Evolutionary conservation across 1,284 basidiomycete species (phyloP).

Genomic region (Moesziomyces globuligerus): DNA sequence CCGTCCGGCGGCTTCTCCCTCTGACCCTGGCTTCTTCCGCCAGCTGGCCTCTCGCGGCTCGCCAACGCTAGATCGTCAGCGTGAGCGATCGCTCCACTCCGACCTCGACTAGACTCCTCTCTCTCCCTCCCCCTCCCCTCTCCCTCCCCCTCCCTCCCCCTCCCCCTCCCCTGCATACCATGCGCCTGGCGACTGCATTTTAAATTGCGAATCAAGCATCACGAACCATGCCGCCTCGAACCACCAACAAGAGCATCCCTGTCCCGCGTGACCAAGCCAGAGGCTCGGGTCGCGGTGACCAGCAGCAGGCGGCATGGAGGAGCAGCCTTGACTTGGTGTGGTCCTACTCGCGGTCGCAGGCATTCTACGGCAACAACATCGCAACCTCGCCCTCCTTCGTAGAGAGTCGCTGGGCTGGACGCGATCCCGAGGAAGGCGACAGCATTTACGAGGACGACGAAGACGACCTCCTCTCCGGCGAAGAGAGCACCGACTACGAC

Average conservation of each 20-base stretch:
- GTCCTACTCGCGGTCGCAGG: constrained; percentile 66
- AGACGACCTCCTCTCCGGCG: constrained; percentile 37
- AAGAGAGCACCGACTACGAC: constrained; percentile 23
- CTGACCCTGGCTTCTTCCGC: too few relatives aligned
- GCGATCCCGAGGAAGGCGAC: constrained; percentile 57
- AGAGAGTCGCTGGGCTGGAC: constrained; percentile 60
- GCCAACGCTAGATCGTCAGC: too few relatives aligned
- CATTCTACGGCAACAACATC: constrained; percentile 66
- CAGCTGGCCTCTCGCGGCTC: too few relatives aligned
- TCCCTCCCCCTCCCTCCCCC: background rate
- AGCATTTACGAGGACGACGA: constrained; percentile 52
- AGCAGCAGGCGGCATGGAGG: constrained; percentile 56
- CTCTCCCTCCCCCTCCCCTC: too few relatives aligned
- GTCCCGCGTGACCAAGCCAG: constrained; percentile 35
- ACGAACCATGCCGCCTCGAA: constrained; percentile 22
- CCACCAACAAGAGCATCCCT: constrained; percentile 29
- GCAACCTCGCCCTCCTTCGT: constrained; percentile 64
- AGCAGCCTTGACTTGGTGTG: constrained; percentile 61
- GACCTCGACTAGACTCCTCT: background rate
- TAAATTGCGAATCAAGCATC: background rate
- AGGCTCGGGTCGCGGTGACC: constrained; percentile 14
- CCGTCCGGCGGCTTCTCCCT: too few relatives aligned
- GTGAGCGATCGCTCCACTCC: too few relatives aligned
- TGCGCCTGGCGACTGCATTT: constrained; percentile 2
- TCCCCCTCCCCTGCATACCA: constrained; percentile 3